A percentile compares a stretch with the other conserved stretches of the same genome.
These are phyloP conservation scores for Penicillium capsulatum DNA, from an alignment of 2,329 filamentous ascomycete genomes.

Conservation along the genomic window DNA sequence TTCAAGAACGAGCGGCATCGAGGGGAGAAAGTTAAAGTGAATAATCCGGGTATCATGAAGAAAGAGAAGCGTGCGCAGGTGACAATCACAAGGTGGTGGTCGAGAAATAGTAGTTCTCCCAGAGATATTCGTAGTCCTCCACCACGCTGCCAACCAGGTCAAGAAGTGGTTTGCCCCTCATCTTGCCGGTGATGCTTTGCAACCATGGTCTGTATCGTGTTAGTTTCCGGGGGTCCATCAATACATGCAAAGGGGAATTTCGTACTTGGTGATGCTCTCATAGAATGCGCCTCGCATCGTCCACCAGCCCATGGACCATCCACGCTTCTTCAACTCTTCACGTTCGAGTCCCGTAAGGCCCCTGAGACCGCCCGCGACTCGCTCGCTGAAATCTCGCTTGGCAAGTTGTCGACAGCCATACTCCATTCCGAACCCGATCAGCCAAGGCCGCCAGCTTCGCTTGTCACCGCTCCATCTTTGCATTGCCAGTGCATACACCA, in stretches of 20 bases:
- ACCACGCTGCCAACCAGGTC: slow-evolving; percentile 78
- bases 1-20: slow-evolving; percentile 6
- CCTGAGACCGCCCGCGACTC: slow-evolving; percentile 65
- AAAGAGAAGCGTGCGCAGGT: slow-evolving; percentile 3
- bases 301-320: slow-evolving; percentile 94
- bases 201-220: slow-evolving; percentile 50
- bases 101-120: slow-evolving; percentile 95
- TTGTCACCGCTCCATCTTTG: slow-evolving; percentile 67
- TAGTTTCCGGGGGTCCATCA: slow-evolving; percentile 18
- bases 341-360: slow-evolving; percentile 79
- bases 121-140: slow-evolving; percentile 95
- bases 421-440: slow-evolving; percentile 79
- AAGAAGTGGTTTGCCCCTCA: slow-evolving; percentile 69
- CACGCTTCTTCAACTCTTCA: slow-evolving; percentile 82
- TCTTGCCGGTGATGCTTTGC: slow-evolving; percentile 65
- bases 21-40: slow-evolving; percentile 5
- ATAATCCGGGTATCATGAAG: slow-evolving; percentile 22
- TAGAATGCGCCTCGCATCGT: slow-evolving; percentile 95
- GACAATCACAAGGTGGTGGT: slow-evolving; percentile 52
- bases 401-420: slow-evolving; percentile 82
- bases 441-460: slow-evolving; percentile 86
- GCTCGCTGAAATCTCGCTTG: slow-evolving; percentile 60
- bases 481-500: slow-evolving; percentile 80
- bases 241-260: slow-evolving; percentile 3
- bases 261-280: slow-evolving; percentile 74